These are phyloP conservation scores for Wickerhamomyces sp. DNA, from an alignment of 1,139 yeast genomes.

Conservation along the genomic window DNA sequence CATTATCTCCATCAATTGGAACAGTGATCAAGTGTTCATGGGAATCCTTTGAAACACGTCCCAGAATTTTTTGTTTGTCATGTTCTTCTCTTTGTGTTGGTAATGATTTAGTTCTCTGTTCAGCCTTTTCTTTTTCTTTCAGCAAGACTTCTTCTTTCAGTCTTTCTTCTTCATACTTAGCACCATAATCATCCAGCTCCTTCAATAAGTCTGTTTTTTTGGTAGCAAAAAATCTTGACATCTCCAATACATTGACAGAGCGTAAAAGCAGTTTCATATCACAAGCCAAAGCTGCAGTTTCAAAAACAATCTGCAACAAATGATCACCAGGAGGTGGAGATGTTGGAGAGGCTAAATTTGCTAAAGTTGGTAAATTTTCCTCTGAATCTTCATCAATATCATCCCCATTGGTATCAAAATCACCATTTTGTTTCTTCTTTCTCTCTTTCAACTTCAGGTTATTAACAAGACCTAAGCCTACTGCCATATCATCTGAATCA, in stretches of 20 bases:
- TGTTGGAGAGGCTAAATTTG: conserved; percentile 47
- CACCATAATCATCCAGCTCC: conserved; percentile 18
- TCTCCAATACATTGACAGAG: conserved; percentile 55
- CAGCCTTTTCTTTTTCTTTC: conserved; percentile 4
- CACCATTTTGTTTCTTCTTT: conserved; percentile 4
- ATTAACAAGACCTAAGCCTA: conserved; percentile 22
- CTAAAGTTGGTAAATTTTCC: conserved; percentile 37
- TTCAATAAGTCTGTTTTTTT: conserved; percentile 30
- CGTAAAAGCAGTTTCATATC: conserved; percentile 64
- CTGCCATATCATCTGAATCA: conserved; percentile 23
- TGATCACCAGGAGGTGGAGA: conserved; percentile 50
- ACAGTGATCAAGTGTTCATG: background rate
- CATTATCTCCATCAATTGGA: background rate
- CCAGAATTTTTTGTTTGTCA: background rate
- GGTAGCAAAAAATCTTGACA: conserved; percentile 41
- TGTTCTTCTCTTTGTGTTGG: background rate
- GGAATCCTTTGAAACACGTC: background rate
- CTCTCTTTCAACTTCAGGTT: conserved; percentile 10
- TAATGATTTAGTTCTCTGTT: conserved; percentile 1
- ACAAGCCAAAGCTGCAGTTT: conserved; percentile 53
- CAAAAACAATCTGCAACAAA: conserved; percentile 54
- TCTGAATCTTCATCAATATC: conserved; percentile 25
- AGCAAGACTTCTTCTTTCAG: conserved; percentile 2
- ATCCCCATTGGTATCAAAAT: conserved; percentile 14
- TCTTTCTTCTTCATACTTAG: conserved; percentile 6